Base-by-base conservation (phyloP, 208 protist genomes). In the Herpetomonas tarakana region DNA sequence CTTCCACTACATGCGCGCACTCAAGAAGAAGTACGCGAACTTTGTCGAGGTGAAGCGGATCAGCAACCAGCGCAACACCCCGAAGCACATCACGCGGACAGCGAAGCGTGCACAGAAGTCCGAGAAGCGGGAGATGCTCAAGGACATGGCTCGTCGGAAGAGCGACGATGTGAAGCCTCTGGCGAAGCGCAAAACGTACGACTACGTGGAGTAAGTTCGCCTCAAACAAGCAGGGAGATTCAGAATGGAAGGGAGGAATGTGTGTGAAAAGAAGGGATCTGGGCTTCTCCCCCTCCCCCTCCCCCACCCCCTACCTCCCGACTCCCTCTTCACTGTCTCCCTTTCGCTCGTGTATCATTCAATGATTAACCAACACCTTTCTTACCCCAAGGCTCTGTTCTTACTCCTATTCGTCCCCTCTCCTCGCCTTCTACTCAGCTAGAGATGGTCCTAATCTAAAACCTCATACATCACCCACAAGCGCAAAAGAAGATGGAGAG, bases 1-100 rank as follows among this genome's bases (percentile, higher is more conserved):
- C 68, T 83, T 97, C 52, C 89, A 99, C 60, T 99, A 99, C 69
- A 80, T 94, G 83, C 83, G 88, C 11, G 78, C 86, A 45, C 60
- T 96, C 11, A 94, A 94, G 66, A 71, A 91, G 56, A 87, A 84
- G 57, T 96, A 96, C 71, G 62, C 73, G 19, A 82, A 84, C 68
- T 94, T 96, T 62, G 46, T 88, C 24, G 91, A 96, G 65, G 86
- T 96, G 7, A 84, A 83, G 66, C 78, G 86, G 25, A 96, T 96
- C 69, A 82, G 68, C 64, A 92, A 90, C 52, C 91, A 96, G 68
- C 72, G 91, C 47, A 93, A 94, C 59, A 78, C 88, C 26, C 91
- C 91, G 0, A 96, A 96, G 72, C 69, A 71, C 7, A 87, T 96
- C 54, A 59, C 77, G 58, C 71, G 82, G 27, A 74, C 76, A 11